Evolutionary conservation across 805 yeast species (phyloP), one percentile per base, ranked within the genome.

Genomic region (Metschnikowia santaceciliae): DNA sequence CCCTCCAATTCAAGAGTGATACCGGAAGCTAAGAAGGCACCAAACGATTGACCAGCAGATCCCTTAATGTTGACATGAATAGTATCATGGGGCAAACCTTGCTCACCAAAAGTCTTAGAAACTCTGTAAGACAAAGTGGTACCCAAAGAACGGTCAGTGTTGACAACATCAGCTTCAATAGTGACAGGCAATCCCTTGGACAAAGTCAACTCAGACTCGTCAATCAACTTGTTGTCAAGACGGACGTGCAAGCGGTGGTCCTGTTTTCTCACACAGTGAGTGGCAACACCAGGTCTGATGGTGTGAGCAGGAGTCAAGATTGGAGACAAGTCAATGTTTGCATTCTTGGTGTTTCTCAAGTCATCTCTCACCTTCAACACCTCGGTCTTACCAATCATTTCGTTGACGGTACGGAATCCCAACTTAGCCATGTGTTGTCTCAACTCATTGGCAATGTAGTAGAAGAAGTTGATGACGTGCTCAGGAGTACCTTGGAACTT

Each of bases 331-430:
- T 92, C 98, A 60, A 92, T 80, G 75, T 88, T 88, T 46, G 90
- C 88, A 56, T 92, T 90, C 82, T 94, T 94, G 54, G 92, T 84
- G 65, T 84, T 88, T 64, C 95, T 82, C 66, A 85, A 74, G 63
- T 89, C 91, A 55, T 89, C 96, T 61, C 96, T 80, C 48, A 90
- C 94, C 62, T 72, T 78, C 65, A 92, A 81, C 70, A 84, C 88
- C 75, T 92, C 99, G 46, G 98, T 90, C 69, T 86, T 90, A 64
- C 99, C 99, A 61, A 92, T 91, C 99, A 92, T 92, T 77, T 94
- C 99, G 69, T 90, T 92, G 67, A 92, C 82, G 48, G 96, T 89
- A 67, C 98, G 82, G 83, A 86, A 94, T 50, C 99, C 99, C 57
- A 92, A 82, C 65, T 83, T 81, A 40, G 99, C 97, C 99, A 92